Evolutionary conservation across 768 basidiomycete species (phyloP), one percentile per base, ranked within the genome.

Genomic region (Tricholoma matsutake): DNA sequence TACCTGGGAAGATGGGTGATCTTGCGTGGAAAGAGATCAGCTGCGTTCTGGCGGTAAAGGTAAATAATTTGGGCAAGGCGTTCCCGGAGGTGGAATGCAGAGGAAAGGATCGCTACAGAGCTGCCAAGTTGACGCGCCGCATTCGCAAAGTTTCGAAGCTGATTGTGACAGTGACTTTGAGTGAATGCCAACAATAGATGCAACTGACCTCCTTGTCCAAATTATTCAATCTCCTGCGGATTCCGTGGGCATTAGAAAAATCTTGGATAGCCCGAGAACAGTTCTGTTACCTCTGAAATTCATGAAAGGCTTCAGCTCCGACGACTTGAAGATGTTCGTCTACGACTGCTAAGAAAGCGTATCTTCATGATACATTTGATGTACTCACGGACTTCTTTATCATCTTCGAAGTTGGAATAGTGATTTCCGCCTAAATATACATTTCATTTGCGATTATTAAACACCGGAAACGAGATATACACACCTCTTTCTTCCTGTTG

Each of bases 131-230:
- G 89, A 37, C 89, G 84, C 20, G 88, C 83, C 11, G 89, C 88
- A 65, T 90, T 89, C 37, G 87, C 84, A 69, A 91, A 91, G 70
- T 87, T 89, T 51, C 88, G 82, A 14, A 92, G 80, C 86, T 91
- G 56, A n/a, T 34, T 29, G 57, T 39, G 55, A 43, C 31, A 25
- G 31, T 57, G 43, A 56, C 55, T 31, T 54, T 56, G 45, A 29
- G 54, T 35, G 45, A 25, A 58, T 55, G 49, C 58, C 29, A 16
- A 32, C 59, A 31, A 29, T 35, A 37, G 16, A 54, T 25, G 51
- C 31, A 25, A 59, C 71, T 13, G 64, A 86, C 86, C 77, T 89
- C 86, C 71, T 82, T 83, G 71, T 90, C 88, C 10, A 89, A 75
- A 61, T 81, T 83, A 56, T 83, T 83, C 55, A 88, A 78, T 39